Evolutionary conservation across 768 basidiomycete species (phyloP).

Genomic region (Suillus americanus): DNA sequence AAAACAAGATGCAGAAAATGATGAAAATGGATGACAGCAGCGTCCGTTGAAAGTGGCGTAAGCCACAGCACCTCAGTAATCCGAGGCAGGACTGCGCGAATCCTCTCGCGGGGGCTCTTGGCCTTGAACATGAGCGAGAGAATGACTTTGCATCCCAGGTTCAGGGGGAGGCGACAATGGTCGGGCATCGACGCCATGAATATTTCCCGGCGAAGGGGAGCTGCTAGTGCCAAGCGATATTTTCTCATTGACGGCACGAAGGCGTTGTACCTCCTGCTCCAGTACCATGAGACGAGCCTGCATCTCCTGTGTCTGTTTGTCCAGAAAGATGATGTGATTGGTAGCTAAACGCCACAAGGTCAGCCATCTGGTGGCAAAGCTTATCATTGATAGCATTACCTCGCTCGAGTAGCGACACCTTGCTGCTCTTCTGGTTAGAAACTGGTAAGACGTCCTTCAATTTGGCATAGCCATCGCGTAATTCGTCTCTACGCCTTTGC

Average conservation of each 20-base stretch:
- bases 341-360: constrained; percentile 50
- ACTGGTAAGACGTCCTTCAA: constrained; percentile 85
- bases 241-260: constrained; percentile 80
- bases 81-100: constrained; percentile 43
- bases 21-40: constrained; percentile 34
- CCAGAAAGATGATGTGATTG: constrained; percentile 72
- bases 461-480: constrained; percentile 86
- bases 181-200: constrained; percentile 41
- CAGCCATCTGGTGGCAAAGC: constrained; percentile 9
- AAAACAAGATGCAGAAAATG: constrained; percentile 33
- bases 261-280: constrained; percentile 68
- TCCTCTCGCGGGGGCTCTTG: constrained; percentile 65
- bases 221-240: constrained; percentile 65
- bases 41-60: constrained; percentile 24
- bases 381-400: constrained; percentile 44
- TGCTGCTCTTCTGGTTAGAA: constrained; percentile 89
- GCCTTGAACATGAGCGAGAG: constrained; percentile 54
- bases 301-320: constrained; percentile 71
- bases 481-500: constrained; percentile 83
- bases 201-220: constrained; percentile 54
- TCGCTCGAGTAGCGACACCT: constrained; percentile 85
- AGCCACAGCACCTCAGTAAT: constrained; percentile 29
- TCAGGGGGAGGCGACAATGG: constrained; percentile 70
- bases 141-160: constrained; percentile 42
- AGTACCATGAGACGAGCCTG: constrained; percentile 63